Conservation (phyloP, 2,329 filamentous ascomycete species). For the Penicillium sp. region DNA sequence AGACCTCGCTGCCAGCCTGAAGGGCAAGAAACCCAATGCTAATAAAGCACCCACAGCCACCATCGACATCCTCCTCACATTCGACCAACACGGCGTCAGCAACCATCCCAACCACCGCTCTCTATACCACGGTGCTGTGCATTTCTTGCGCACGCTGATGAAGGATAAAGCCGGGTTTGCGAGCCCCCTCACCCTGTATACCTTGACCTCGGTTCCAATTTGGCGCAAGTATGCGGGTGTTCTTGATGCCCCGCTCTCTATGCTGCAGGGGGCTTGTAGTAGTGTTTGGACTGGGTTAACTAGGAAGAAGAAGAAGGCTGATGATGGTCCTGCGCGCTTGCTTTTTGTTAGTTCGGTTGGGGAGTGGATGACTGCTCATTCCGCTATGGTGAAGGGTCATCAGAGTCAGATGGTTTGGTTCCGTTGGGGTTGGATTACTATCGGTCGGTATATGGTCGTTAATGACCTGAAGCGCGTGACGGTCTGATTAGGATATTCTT, state of each 20-base stretch:
- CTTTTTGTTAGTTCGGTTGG: constrained; percentile 66
- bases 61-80: constrained; percentile 84
- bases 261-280: constrained; percentile 53
- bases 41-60: constrained; percentile 46
- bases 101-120: constrained; percentile 91
- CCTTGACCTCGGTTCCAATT: constrained; percentile 67
- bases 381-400: constrained; percentile 85
- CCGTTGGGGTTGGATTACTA: constrained; percentile 85
- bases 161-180: constrained; percentile 59
- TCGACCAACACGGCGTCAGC: constrained; percentile 77
- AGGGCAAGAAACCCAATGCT: constrained; percentile 29
- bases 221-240: constrained; percentile 76
- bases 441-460: constrained; percentile 91
- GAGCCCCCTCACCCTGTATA: constrained; percentile 78
- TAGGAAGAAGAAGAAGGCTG: constrained; percentile 11
- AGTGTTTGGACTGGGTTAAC: constrained; percentile 21
- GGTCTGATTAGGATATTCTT: constrained; percentile 22
- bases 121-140: constrained; percentile 72
- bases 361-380: constrained; percentile 64
- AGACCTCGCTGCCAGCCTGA: constrained; percentile 45
- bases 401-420: constrained; percentile 99
- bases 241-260: constrained; percentile 68
- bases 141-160: constrained; percentile 66
- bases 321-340: constrained; percentile 49
- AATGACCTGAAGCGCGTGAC: constrained; percentile 73